Evolutionary conservation across 805 yeast genomes (phyloP).

Genomic region (Huiozyma sinensis): DNA sequence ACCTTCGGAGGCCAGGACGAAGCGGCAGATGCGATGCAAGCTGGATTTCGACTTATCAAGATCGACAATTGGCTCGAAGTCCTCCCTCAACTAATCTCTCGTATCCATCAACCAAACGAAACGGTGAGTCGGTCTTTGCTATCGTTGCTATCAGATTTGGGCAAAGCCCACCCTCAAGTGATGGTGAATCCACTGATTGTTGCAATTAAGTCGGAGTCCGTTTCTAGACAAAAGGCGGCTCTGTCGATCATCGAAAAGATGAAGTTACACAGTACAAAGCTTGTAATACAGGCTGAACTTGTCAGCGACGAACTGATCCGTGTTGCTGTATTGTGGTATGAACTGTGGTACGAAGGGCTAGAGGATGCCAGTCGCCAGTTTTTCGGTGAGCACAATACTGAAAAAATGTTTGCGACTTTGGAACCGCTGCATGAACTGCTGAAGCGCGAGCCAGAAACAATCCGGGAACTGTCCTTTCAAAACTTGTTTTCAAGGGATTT

Average conservation of each 20-base stretch:
- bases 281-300: constrained; percentile 81
- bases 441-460: constrained; percentile 77
- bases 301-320: constrained; percentile 84
- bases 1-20: constrained; percentile 84
- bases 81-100: constrained; percentile 83
- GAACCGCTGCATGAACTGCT: constrained; percentile 79
- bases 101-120: constrained; percentile 87
- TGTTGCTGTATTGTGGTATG: constrained; percentile 93
- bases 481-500: constrained; percentile 86
- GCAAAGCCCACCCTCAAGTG: constrained; percentile 92
- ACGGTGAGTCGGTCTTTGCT: constrained; percentile 69
- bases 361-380: constrained; percentile 89
- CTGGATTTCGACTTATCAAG: constrained; percentile 78
- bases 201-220: constrained; percentile 84
- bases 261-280: constrained; percentile 68
- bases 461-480: constrained; percentile 78
- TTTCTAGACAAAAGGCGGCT: constrained; percentile 80
- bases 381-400: constrained; percentile 90
- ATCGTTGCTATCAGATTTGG: constrained; percentile 69
- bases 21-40: constrained; percentile 75
- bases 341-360: constrained; percentile 90
- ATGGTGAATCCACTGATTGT: constrained; percentile 87
- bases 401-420: constrained; percentile 80
- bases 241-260: constrained; percentile 77
- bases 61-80: constrained; percentile 91